Evolutionary conservation across 108 stramenopile genomes (phyloP).

Genomic region (Aurantiochytrium sp.): DNA sequence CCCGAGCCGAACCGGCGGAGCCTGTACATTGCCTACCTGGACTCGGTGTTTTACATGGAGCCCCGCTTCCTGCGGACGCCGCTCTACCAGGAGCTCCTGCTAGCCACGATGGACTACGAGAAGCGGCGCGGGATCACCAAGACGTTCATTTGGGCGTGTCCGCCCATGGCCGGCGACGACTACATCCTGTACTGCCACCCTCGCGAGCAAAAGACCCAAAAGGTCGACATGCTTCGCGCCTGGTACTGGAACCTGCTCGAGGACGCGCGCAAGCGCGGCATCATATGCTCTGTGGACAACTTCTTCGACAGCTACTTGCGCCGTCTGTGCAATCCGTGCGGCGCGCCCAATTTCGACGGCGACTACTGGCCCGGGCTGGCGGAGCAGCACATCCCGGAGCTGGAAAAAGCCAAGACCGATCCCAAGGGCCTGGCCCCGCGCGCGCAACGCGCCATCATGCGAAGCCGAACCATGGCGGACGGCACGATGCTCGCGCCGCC

Average conservation of each 20-base stretch:
- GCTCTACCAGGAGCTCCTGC: slow-evolving; percentile 80
- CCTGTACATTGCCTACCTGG: slow-evolving; percentile 90
- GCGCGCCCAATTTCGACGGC: slow-evolving; percentile 87
- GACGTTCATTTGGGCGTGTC: slow-evolving; percentile 95
- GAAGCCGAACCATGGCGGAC: neutral
- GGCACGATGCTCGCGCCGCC: neutral
- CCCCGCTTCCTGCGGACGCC: slow-evolving; percentile 73
- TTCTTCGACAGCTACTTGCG: slow-evolving; percentile 81
- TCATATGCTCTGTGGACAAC: slow-evolving; percentile 66
- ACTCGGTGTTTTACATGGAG: slow-evolving; percentile 86
- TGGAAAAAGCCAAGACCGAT: slow-evolving; percentile 39
- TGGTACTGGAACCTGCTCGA: slow-evolving; percentile 87
- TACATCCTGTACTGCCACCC: slow-evolving; percentile 88
- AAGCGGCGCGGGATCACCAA: slow-evolving; percentile 89
- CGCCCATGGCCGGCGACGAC: slow-evolving; percentile 88
- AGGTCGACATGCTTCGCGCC: slow-evolving; percentile 75
- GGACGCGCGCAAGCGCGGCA: slow-evolving; percentile 67
- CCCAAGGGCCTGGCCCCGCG: neutral
- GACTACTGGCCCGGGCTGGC: slow-evolving; percentile 90
- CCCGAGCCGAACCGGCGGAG: slow-evolving; percentile 82
- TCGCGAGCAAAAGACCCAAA: slow-evolving; percentile 67
- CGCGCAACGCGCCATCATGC: neutral
- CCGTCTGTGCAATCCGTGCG: neutral
- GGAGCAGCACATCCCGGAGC: slow-evolving; percentile 76
- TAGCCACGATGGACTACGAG: slow-evolving; percentile 83